Evolutionary conservation across 495 filamentous ascomycete genomes (phyloP).

Genomic region (Beverwykella pulmonaria): DNA sequence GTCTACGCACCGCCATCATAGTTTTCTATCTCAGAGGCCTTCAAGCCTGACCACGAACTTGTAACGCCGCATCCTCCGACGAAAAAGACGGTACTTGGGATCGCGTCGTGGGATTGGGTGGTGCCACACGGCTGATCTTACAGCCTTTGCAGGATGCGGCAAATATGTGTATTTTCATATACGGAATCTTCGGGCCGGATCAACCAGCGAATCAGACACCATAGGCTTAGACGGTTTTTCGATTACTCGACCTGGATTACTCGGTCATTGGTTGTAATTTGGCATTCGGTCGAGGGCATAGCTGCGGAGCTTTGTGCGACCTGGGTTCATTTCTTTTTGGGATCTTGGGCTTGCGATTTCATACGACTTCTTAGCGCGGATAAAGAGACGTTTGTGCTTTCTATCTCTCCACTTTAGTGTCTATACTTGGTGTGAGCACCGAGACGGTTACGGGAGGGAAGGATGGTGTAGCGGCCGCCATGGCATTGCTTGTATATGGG

Average conservation of each 20-base stretch:
- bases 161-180: constrained; percentile 16
- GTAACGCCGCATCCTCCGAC: neutral
- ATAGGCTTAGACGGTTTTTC: neutral
- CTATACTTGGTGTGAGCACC: neutral
- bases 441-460: neutral
- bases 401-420: constrained; percentile 6
- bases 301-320: neutral
- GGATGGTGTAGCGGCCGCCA: neutral
- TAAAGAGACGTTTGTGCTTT: neutral
- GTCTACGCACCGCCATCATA: neutral
- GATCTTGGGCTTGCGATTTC: neutral
- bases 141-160: neutral
- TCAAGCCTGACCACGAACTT: neutral
- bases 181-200: constrained; percentile 9
- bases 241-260: neutral
- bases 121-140: neutral
- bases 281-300: neutral
- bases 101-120: neutral
- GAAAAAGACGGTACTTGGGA: neutral
- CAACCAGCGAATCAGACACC: constrained; percentile 7
- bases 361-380: neutral
- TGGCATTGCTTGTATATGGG: neutral
- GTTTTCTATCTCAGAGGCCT: neutral
- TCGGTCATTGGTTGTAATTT: constrained; percentile 10
- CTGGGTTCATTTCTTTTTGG: neutral